Conservation (phyloP, 352 stramenopile genomes). For the Phytophthora cryptogea region DNA sequence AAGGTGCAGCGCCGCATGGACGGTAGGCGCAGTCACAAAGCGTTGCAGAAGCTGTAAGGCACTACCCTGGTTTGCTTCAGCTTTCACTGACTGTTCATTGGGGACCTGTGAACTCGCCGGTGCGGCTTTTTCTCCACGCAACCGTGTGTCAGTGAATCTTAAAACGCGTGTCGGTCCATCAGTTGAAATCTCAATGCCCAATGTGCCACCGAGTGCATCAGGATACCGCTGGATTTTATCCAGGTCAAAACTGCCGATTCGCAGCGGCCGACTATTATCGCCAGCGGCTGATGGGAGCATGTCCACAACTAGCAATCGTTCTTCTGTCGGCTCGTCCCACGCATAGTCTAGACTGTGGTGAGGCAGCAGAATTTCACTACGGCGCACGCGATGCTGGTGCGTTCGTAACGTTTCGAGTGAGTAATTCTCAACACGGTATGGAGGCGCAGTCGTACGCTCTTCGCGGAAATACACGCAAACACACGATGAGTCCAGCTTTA, state of each 20-base stretch:
- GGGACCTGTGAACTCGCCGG: conserved; percentile 29
- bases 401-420: conserved; percentile 88
- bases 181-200: conserved; percentile 83
- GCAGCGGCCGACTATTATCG: conserved; percentile 84
- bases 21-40: conserved; percentile 54
- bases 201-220: conserved; percentile 68
- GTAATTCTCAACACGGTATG: conserved; percentile 90
- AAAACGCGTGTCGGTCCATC: conserved; percentile 89
- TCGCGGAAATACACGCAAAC: conserved; percentile 85
- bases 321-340: conserved; percentile 87
- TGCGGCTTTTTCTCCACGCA: conserved; percentile 49
- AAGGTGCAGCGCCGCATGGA: conserved; percentile 60
- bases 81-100: conserved; percentile 34
- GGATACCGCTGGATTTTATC: conserved; percentile 85
- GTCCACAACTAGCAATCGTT: conserved; percentile 80
- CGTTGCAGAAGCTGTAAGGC: conserved; percentile 45
- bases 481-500: conserved; percentile 79
- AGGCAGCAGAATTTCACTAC: conserved; percentile 84
- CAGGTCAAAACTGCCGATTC: conserved; percentile 81
- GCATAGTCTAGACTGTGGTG: conserved; percentile 89
- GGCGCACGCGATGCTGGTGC: conserved; percentile 80
- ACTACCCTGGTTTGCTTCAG: conserved; percentile 26
- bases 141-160: conserved; percentile 81
- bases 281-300: conserved; percentile 88
- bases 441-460: conserved; percentile 74